Percentiles rank a stretch among this genome's conserved stretches.
Conservation (phyloP, 2,329 filamentous ascomycete genomes). For the Colletotrichum aenigma region DNA sequence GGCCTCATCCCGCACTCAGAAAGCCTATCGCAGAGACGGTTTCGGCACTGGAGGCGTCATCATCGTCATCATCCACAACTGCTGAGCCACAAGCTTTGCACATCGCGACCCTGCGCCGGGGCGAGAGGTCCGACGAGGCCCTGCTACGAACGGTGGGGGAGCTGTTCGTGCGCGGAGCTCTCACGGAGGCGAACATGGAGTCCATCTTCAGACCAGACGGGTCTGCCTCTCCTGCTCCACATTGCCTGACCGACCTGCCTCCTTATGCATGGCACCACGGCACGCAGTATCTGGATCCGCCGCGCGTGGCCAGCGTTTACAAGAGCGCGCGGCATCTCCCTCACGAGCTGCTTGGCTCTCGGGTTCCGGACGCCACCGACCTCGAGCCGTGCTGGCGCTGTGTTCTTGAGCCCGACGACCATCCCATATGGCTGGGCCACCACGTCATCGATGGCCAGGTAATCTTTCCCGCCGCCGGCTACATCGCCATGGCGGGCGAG, state of each 20-base stretch:
- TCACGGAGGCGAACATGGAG: not conserved
- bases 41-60: not conserved
- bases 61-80: not conserved
- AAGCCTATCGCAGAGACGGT: constrained; percentile 19
- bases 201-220: not conserved
- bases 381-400: not conserved
- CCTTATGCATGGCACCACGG: not conserved
- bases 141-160: constrained; percentile 1
- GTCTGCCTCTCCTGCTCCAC: not conserved
- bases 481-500: not conserved
- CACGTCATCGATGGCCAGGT: not conserved
- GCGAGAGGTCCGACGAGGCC: not conserved
- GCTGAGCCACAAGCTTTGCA: not conserved
- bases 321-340: not conserved
- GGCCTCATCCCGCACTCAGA: constrained; percentile 22
- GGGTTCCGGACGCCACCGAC: not conserved
- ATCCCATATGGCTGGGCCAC: not conserved
- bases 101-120: constrained; percentile 1
- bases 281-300: not conserved
- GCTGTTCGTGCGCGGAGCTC: not conserved
- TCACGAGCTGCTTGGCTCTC: not conserved
- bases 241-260: not conserved
- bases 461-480: not conserved
- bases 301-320: not conserved
- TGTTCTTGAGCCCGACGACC: not conserved